Percentiles rank a stretch among this genome's conserved stretches.
phyloP scores from a whole-genome alignment of 1,284 basidiomycete genomes.

The Ganoderma sinense region DNA sequence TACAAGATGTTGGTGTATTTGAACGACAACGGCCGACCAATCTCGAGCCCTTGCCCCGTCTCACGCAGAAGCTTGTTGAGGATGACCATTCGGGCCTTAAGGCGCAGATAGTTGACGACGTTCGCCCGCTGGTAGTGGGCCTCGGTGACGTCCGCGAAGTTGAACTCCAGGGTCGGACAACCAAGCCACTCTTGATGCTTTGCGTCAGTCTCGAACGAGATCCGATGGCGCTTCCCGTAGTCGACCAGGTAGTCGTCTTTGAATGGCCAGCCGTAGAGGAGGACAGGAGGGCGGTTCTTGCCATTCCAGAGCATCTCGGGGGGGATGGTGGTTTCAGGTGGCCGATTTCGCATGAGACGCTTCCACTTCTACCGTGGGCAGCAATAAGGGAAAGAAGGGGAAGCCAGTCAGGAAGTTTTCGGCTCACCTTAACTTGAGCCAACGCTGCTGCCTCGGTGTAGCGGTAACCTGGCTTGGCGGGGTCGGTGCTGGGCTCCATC shows the following conservation, averaged over 20 bases:
- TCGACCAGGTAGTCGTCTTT: constrained; percentile 7
- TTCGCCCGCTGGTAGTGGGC: background rate
- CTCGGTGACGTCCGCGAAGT: constrained; percentile 9
- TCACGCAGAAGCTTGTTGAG: background rate
- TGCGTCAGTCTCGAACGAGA: background rate
- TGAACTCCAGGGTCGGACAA: constrained; percentile 1
- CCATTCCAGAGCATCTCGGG: background rate
- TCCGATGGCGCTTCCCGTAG: background rate
- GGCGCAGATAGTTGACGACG: background rate
- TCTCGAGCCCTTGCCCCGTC: background rate
- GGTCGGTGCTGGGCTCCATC: background rate
- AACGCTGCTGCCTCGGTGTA: background rate
- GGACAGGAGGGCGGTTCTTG: background rate
- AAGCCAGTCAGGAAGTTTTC: background rate
- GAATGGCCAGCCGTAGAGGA: constrained; percentile 6
- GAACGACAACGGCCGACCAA: constrained; percentile 2
- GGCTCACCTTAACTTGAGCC: background rate
- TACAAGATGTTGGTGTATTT: constrained; percentile 12
- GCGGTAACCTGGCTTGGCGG: background rate
- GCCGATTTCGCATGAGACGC: constrained; percentile 1
- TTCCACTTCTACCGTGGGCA: constrained; percentile 3
- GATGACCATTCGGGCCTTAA: background rate
- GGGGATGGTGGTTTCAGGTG: background rate
- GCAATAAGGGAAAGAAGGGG: too few species aligned
- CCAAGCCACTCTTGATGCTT: background rate